phyloP scores from a whole-genome alignment of 768 basidiomycete species.

The Phylloporus sp. region DNA sequence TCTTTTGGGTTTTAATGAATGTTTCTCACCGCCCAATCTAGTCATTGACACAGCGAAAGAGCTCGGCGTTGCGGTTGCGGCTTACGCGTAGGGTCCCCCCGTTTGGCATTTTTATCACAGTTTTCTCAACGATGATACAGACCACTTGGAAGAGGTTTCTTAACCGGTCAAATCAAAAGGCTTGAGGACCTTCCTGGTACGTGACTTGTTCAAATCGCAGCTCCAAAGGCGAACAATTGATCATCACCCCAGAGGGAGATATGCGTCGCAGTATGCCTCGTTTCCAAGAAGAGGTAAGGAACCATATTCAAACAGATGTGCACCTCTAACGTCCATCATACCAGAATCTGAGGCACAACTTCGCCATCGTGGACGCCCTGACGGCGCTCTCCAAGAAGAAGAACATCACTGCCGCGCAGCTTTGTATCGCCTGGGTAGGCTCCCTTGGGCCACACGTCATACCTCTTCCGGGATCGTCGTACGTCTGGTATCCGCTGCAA shows the following conservation, averaged over 20 bases:
- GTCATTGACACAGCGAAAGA: constrained; percentile 54
- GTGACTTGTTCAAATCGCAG: neutral
- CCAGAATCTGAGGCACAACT: constrained; percentile 40
- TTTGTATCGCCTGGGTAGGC: constrained; percentile 43
- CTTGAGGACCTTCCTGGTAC: constrained; percentile 32
- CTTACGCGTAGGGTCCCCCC: constrained; percentile 45
- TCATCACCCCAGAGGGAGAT: constrained; percentile 34
- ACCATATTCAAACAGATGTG: neutral
- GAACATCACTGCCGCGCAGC: constrained; percentile 40
- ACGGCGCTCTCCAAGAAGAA: constrained; percentile 39
- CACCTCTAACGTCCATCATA: neutral
- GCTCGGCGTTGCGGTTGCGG: constrained; percentile 53
- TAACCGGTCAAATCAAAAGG: constrained; percentile 48
- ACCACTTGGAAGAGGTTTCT: constrained; percentile 51
- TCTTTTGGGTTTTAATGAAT: no score
- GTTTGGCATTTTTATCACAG: neutral
- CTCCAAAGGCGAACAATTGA: neutral
- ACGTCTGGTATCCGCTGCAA: constrained; percentile 1
- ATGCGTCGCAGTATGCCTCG: constrained; percentile 37
- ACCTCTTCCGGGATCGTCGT: constrained; percentile 50
- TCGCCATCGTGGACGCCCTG: constrained; percentile 41
- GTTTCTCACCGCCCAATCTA: neutral
- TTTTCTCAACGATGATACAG: constrained; percentile 26
- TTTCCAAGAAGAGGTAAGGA: constrained; percentile 42
- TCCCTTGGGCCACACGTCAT: constrained; percentile 41